Conservation (phyloP, 768 basidiomycete species). For the Gautieria morchelliformis region DNA sequence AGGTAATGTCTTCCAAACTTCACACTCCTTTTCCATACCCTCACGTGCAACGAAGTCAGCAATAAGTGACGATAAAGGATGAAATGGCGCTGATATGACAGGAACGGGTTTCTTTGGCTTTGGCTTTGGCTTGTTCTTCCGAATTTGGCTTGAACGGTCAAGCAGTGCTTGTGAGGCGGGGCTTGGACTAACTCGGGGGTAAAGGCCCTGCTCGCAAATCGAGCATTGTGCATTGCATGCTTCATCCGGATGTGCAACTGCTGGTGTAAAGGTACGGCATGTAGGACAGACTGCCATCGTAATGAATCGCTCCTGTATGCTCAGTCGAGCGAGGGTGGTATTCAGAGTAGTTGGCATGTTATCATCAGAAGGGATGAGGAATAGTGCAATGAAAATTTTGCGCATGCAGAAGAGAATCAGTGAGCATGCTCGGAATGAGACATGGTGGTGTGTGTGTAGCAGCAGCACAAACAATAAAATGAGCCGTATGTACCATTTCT, state of each 20-base stretch:
- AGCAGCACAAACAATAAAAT: too few species aligned
- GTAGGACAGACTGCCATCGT: background rate
- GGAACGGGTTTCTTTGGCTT: too few species aligned
- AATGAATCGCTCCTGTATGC: background rate
- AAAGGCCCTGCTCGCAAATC: too few species aligned
- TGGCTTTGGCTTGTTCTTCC: too few species aligned
- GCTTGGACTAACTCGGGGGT: too few species aligned
- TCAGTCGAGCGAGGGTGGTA: background rate
- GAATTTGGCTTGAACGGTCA: too few species aligned
- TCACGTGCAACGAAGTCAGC: too few species aligned
- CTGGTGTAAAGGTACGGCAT: background rate
- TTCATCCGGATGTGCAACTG: too few species aligned
- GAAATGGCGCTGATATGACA: background rate
- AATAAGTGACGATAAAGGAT: background rate
- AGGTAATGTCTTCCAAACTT: conserved; percentile 9
- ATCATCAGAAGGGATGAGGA: background rate
- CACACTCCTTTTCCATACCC: background rate
- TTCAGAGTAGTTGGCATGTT: background rate
- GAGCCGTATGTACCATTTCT: too few species aligned
- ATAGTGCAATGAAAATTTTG: conserved; percentile 9
- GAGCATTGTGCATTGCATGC: too few species aligned
- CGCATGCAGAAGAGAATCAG: conserved; percentile 11
- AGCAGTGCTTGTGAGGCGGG: too few species aligned
- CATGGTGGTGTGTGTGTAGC: conserved; percentile 15
- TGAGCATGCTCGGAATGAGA: conserved; percentile 16